These are phyloP conservation scores for Cyclocybe aegerita DNA, from an alignment of 768 basidiomycete species.

Conservation along the genomic window DNA sequence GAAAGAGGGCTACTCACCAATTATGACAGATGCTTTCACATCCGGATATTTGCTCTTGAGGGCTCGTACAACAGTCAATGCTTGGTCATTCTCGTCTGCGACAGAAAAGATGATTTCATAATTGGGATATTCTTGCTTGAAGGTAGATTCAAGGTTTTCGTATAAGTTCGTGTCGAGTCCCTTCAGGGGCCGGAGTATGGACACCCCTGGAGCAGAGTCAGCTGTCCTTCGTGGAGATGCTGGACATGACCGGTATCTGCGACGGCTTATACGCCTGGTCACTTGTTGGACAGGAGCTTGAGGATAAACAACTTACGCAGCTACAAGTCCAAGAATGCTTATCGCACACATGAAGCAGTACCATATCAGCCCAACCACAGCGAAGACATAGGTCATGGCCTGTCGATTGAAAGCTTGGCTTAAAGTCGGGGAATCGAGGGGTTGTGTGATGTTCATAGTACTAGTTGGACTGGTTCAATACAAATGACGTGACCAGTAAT, in stretches of 20 bases:
- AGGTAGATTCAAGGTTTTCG: slow-evolving; percentile 94
- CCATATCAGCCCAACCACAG: slow-evolving; percentile 55
- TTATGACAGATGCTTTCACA: slow-evolving; percentile 69
- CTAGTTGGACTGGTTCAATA: background rate
- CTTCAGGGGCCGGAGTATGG: slow-evolving; percentile 91
- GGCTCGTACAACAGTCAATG: slow-evolving; percentile 77
- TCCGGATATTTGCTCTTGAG: slow-evolving; percentile 77
- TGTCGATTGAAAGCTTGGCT: slow-evolving; percentile 10
- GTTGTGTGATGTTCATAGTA: background rate
- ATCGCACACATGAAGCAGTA: slow-evolving; percentile 63
- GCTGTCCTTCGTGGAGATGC: slow-evolving; percentile 43
- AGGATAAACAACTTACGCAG: slow-evolving; percentile 46
- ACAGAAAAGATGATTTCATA: slow-evolving; percentile 92
- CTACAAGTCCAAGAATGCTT: slow-evolving; percentile 62
- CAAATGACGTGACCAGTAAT: background rate
- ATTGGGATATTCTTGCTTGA: slow-evolving; percentile 87
- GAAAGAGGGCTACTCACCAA: slow-evolving; percentile 51
- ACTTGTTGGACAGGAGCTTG: background rate
- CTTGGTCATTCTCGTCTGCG: slow-evolving; percentile 86
- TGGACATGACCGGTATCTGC: slow-evolving; percentile 69
- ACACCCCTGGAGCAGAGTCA: slow-evolving; percentile 75
- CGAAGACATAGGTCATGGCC: slow-evolving; percentile 15
- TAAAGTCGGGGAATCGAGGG: background rate
- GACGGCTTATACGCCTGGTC: slow-evolving; percentile 47
- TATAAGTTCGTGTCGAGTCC: slow-evolving; percentile 95